Conservation (phyloP, 352 stramenopile species). For the Phytopythium boreale region DNA sequence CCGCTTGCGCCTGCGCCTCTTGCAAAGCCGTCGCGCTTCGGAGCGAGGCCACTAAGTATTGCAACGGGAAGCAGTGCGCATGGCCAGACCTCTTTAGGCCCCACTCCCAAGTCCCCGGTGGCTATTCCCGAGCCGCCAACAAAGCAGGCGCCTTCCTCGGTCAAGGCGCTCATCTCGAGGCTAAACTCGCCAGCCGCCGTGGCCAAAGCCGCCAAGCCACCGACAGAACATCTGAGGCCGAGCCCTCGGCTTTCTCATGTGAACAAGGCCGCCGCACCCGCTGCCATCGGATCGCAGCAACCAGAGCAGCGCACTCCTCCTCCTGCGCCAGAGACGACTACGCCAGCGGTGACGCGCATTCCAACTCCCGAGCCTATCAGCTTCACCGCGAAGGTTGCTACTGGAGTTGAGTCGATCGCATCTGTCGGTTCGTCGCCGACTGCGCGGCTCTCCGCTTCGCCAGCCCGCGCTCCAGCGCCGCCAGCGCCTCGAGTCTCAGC, state of each 20-base stretch:
- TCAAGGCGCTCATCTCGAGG: constrained; percentile 9
- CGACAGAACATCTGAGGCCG: background rate
- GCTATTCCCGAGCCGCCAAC: background rate
- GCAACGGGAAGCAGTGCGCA: background rate
- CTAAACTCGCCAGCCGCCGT: constrained; percentile 1
- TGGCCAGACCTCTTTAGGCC: background rate
- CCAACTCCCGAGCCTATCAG: background rate
- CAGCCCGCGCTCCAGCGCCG: background rate
- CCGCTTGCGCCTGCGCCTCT: constrained; percentile 9
- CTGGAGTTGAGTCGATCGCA: background rate
- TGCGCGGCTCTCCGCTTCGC: background rate
- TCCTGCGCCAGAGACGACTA: background rate
- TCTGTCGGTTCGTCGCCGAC: background rate
- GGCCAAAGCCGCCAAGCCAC: background rate
- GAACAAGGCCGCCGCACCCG: background rate
- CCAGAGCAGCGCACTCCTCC: background rate
- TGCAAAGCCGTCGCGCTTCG: background rate
- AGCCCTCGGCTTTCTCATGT: background rate
- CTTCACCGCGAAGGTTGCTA: background rate
- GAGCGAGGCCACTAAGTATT: background rate
- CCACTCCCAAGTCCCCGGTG: background rate
- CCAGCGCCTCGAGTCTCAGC: background rate
- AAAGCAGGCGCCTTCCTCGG: background rate
- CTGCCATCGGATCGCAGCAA: background rate
- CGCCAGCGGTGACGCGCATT: background rate